These are phyloP conservation scores for Aschersonia sp. DNA, from an alignment of 2,329 filamentous ascomycete species.

Conservation along the genomic window DNA sequence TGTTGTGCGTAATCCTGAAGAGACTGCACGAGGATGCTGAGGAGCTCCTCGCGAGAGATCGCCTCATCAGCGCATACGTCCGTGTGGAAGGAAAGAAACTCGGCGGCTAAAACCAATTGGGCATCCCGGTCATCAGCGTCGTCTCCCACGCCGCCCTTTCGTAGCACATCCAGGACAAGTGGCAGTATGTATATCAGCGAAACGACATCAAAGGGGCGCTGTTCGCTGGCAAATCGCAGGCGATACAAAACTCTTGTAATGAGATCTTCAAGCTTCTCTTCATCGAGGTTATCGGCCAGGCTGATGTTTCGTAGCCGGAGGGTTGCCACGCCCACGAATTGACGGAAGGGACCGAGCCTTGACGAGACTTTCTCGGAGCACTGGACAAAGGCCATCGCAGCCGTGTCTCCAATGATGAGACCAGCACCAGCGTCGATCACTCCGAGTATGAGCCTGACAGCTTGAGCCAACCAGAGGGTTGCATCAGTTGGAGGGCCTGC, in stretches of 20 bases:
- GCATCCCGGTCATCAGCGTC: constrained; percentile 70
- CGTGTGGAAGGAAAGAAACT: constrained; percentile 82
- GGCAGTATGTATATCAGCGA: constrained; percentile 81
- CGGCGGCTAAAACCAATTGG: constrained; percentile 76
- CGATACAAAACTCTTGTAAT: constrained; percentile 84
- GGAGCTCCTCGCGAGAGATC: constrained; percentile 61
- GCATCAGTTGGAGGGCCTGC: constrained; percentile 82
- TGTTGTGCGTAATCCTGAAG: constrained; percentile 88
- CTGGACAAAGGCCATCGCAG: constrained; percentile 63
- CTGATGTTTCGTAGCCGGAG: constrained; percentile 65
- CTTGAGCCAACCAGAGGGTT: constrained; percentile 73
- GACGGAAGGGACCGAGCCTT: constrained; percentile 61
- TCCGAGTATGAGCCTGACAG: constrained; percentile 57
- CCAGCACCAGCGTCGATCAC: constrained; percentile 69
- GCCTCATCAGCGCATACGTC: constrained; percentile 59
- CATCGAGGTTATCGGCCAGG: constrained; percentile 54
- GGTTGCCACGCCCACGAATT: constrained; percentile 79
- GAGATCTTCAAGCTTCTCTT: constrained; percentile 72
- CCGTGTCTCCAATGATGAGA: constrained; percentile 65
- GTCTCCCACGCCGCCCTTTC: constrained; percentile 61
- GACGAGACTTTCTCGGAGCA: constrained; percentile 62
- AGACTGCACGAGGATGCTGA: constrained; percentile 57
- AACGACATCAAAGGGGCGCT: constrained; percentile 81
- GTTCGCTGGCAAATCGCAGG: constrained; percentile 77
- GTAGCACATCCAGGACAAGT: constrained; percentile 64